A percentile compares a stretch with the other conserved stretches of the same genome.
These are phyloP conservation scores for Anthostomella pinea DNA, from an alignment of 2,329 filamentous ascomycete species.

Conservation along the genomic window DNA sequence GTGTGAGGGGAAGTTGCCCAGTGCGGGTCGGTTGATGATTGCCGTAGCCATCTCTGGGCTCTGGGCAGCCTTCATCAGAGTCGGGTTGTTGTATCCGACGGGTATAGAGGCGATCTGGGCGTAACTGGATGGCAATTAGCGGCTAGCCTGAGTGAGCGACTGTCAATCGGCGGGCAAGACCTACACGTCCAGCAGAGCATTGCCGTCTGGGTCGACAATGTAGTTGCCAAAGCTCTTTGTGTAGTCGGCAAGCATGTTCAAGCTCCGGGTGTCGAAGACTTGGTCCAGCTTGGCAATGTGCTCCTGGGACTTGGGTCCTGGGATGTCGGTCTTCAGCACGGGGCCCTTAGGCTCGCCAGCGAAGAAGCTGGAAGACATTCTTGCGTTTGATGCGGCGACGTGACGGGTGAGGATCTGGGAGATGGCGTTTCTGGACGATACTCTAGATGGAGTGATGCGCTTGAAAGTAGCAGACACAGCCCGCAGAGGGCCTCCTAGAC, in stretches of 20 bases:
- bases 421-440: constrained; percentile 12
- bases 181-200: constrained; percentile 69
- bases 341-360: constrained; percentile 51
- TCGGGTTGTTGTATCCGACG: constrained; percentile 87
- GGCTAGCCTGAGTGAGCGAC: background rate
- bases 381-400: constrained; percentile 16
- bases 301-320: constrained; percentile 71
- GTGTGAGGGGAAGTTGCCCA: constrained; percentile 85
- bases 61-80: constrained; percentile 65
- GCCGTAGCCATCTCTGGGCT: constrained; percentile 76
- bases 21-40: constrained; percentile 83
- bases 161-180: constrained; percentile 25
- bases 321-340: constrained; percentile 60
- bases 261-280: constrained; percentile 80
- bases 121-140: constrained; percentile 50
- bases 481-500: constrained; percentile 26
- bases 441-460: constrained; percentile 14
- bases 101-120: constrained; percentile 93
- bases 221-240: constrained; percentile 77
- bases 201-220: constrained; percentile 69
- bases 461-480: constrained; percentile 20
- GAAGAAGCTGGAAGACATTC: constrained; percentile 30
- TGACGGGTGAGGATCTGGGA: constrained; percentile 16
- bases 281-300: constrained; percentile 67
- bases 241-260: constrained; percentile 82